These are phyloP conservation scores for Serendipita sp. DNA, from an alignment of 768 basidiomycete genomes.

Conservation along the genomic window DNA sequence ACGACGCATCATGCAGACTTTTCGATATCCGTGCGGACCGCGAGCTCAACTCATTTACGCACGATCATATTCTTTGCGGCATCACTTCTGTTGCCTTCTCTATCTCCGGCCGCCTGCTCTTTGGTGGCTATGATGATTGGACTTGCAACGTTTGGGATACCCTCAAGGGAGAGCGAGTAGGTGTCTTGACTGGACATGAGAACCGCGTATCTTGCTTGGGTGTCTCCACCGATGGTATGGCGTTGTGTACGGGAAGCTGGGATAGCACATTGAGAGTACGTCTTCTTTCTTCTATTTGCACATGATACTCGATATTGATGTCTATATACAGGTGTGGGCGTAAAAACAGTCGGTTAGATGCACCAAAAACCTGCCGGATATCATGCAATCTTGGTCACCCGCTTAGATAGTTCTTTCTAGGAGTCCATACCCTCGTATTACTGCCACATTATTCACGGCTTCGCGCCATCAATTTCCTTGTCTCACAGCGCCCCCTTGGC, in stretches of 20 bases:
- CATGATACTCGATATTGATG: constrained; percentile 10
- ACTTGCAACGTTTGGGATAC: constrained; percentile 99
- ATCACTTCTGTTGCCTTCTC: constrained; percentile 99
- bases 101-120: constrained; percentile 89
- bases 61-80: constrained; percentile 97
- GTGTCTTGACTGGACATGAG: constrained; percentile 93
- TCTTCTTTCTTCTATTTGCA: constrained; percentile 11
- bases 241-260: constrained; percentile 96
- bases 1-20: constrained; percentile 94
- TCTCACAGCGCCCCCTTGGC: background rate
- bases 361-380: no score
- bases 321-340: constrained; percentile 57
- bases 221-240: constrained; percentile 93
- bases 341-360: constrained; percentile 18
- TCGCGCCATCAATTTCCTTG: background rate
- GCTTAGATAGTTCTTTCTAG: background rate
- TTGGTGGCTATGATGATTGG: constrained; percentile 99
- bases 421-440: background rate
- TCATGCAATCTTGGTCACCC: no score
- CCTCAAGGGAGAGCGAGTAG: constrained; percentile 93
- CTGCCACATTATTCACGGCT: no score
- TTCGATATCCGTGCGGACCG: constrained; percentile 97
- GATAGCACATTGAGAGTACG: constrained; percentile 88
- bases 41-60: constrained; percentile 90
- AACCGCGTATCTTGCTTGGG: constrained; percentile 95